These are phyloP conservation scores for Pichia phayaonensis DNA, from an alignment of 805 yeast genomes.

Conservation along the genomic window DNA sequence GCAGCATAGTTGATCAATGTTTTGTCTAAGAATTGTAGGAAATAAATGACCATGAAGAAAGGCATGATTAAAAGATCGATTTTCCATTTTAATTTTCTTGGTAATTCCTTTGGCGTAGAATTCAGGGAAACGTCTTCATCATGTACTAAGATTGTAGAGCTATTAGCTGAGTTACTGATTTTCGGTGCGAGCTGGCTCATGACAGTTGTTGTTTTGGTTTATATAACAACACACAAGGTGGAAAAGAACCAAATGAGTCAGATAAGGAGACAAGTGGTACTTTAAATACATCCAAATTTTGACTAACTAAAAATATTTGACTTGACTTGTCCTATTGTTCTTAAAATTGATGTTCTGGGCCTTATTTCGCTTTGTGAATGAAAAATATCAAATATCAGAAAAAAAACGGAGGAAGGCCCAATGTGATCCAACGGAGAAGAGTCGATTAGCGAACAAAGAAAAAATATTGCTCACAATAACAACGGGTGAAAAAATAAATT, in stretches of 20 bases:
- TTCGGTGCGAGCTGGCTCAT: background rate
- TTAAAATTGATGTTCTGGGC: no score
- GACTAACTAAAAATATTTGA: no score
- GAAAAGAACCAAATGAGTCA: no score
- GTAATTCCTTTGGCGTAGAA: background rate
- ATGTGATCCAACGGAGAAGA: no score
- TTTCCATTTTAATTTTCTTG: conserved; percentile 8
- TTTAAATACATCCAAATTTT: no score
- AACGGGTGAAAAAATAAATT: no score
- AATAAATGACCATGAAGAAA: conserved; percentile 6
- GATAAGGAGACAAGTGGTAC: background rate
- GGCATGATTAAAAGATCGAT: conserved; percentile 9
- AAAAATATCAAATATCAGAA: no score
- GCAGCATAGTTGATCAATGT: background rate
- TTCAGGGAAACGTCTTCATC: background rate
- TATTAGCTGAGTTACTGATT: background rate
- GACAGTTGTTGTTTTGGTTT: background rate
- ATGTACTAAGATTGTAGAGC: background rate
- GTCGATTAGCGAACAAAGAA: no score
- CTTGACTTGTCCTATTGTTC: no score
- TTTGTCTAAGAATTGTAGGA: conserved; percentile 3
- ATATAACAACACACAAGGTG: background rate
- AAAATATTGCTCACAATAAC: no score
- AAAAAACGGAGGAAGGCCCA: no score
- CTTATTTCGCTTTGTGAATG: no score